Conservation (phyloP, 176 grass and related monocot genomes). For the Ensete ventricosum region DNA sequence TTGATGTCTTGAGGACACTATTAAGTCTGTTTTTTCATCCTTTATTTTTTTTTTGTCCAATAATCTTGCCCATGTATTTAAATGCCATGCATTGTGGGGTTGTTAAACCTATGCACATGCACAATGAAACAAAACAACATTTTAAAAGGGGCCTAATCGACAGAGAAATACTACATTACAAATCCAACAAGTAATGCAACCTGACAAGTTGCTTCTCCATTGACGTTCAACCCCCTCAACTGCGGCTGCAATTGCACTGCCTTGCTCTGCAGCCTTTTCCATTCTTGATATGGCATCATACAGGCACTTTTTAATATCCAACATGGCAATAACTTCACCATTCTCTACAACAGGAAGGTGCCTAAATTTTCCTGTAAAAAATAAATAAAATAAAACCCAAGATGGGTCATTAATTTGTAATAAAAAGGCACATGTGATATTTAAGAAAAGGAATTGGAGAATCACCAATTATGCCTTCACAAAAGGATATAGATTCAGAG, state of each 20-base stretch:
- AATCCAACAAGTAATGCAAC: conserved; percentile 14
- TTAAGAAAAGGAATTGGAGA: too few relatives aligned
- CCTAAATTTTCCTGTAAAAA: conserved; percentile 90
- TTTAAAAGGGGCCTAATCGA: background rate
- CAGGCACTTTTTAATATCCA: conserved; percentile 93
- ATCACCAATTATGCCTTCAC: too few relatives aligned
- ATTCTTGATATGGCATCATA: conserved; percentile 94
- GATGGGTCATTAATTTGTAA: background rate
- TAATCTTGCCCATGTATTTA: background rate
- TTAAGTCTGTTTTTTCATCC: too few relatives aligned
- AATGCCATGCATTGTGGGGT: too few relatives aligned
- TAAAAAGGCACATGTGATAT: background rate
- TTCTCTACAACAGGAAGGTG: conserved; percentile 99
- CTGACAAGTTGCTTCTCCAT: conserved; percentile 73
- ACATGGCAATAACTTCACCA: conserved; percentile 98
- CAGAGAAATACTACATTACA: background rate
- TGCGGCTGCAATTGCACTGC: conserved; percentile 88
- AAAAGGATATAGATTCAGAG: too few relatives aligned
- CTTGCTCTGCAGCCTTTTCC: conserved; percentile 96
- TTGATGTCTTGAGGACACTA: background rate
- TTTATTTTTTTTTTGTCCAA: background rate
- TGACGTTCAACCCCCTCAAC: conserved; percentile 93
- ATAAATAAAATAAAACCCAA: conserved; percentile 11
- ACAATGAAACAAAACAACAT: background rate
- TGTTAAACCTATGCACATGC: background rate